A percentile compares a stretch with the other conserved stretches of the same genome.
These are phyloP conservation scores for Russula griseocarnosa DNA, from an alignment of 768 basidiomycete species.

Conservation along the genomic window DNA sequence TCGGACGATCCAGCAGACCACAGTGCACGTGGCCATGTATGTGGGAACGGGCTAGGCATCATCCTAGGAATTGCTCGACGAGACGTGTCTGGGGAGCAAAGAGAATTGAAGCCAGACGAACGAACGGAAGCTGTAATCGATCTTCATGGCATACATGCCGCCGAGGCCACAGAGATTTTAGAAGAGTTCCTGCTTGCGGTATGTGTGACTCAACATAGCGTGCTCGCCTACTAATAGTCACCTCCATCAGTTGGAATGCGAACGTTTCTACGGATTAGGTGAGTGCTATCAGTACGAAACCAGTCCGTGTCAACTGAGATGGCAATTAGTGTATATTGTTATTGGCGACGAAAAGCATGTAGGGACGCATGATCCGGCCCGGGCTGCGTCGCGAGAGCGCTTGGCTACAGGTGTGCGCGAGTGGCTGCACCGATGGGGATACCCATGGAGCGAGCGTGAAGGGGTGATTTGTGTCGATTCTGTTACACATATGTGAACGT, in stretches of 20 bases:
- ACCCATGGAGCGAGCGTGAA: slow-evolving; percentile 91
- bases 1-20: slow-evolving; percentile 84
- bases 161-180: slow-evolving; percentile 86
- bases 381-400: slow-evolving; percentile 79
- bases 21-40: slow-evolving; percentile 62
- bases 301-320: not conserved
- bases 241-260: slow-evolving; percentile 64
- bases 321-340: slow-evolving; percentile 66
- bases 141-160: slow-evolving; percentile 89
- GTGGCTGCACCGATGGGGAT: slow-evolving; percentile 91
- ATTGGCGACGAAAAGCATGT: slow-evolving; percentile 97
- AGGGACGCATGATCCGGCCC: slow-evolving; percentile 77
- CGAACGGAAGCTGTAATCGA: slow-evolving; percentile 85
- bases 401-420: slow-evolving; percentile 84
- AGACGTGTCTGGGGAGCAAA: slow-evolving; percentile 47
- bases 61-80: slow-evolving; percentile 78
- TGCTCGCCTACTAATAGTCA: not conserved
- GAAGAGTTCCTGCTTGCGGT: slow-evolving; percentile 87
- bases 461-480: slow-evolving; percentile 88
- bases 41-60: slow-evolving; percentile 82
- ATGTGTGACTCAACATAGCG: slow-evolving; percentile 36
- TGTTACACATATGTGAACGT: slow-evolving; percentile 54
- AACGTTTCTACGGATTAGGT: slow-evolving; percentile 86
- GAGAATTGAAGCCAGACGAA: slow-evolving; percentile 72
- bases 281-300: slow-evolving; percentile 28